Evolutionary conservation across 2,329 filamentous ascomycete species (phyloP).

Genomic region (Beauveria pseudobassiana): DNA sequence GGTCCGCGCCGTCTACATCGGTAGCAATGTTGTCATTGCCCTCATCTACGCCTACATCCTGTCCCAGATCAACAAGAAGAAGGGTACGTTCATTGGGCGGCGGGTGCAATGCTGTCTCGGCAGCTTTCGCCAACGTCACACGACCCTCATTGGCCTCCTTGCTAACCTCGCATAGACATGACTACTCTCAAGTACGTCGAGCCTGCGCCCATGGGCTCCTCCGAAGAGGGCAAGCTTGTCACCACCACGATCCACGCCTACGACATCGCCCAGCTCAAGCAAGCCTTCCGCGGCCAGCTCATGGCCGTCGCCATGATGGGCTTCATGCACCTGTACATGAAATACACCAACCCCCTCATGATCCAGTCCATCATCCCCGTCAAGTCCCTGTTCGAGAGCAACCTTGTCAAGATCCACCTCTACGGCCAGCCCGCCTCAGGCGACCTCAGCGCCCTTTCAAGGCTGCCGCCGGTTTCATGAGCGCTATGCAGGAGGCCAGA

Average conservation of each 20-base stretch:
- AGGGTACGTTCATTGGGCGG: conserved; percentile 54
- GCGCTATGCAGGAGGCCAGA: conserved; percentile 62
- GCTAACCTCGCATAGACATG: conserved; percentile 55
- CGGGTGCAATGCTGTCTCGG: not conserved
- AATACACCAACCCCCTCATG: conserved; percentile 98
- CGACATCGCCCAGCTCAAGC: conserved; percentile 78
- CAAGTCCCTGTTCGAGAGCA: conserved; percentile 91
- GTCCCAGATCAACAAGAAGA: conserved; percentile 86
- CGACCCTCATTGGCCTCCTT: not conserved
- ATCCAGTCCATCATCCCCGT: conserved; percentile 98
- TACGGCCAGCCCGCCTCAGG: conserved; percentile 80
- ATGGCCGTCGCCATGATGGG: conserved; percentile 98
- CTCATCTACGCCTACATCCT: conserved; percentile 81
- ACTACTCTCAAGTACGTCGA: conserved; percentile 99
- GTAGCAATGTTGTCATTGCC: conserved; percentile 73
- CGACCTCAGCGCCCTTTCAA: conserved; percentile 95
- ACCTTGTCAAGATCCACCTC: conserved; percentile 92
- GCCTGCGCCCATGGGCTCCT: conserved; percentile 84
- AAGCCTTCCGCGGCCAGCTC: conserved; percentile 79
- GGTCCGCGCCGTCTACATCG: conserved; percentile 47
- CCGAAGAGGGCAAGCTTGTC: conserved; percentile 91
- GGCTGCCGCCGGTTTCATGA: conserved; percentile 73
- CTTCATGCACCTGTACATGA: conserved; percentile 98
- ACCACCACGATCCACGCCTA: conserved; percentile 96
- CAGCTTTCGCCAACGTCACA: not conserved